phyloP scores from a whole-genome alignment of 1,284 basidiomycete genomes.

The Leccinum ponderosum region DNA sequence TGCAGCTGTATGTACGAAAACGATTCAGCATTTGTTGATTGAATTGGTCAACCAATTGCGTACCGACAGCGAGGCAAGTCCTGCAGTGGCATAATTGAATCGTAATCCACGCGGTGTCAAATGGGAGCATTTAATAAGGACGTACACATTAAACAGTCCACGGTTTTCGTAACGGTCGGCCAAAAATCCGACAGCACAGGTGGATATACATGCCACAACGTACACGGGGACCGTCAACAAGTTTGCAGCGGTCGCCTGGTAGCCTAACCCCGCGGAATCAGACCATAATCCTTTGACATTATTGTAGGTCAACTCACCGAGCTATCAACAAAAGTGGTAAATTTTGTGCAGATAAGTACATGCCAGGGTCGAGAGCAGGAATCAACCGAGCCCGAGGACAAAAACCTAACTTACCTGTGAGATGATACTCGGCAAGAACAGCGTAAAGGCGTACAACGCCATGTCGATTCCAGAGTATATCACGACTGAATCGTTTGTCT shows the following conservation, averaged over 20 bases:
- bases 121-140: conserved; percentile 4
- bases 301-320: conserved; percentile 41
- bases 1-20: conserved; percentile 33
- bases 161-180: conserved; percentile 62
- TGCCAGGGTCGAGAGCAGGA: not conserved
- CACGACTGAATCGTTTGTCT: conserved; percentile 41
- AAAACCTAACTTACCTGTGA: conserved; percentile 46
- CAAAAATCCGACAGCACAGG: conserved; percentile 60
- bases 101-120: not conserved
- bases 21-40: not conserved
- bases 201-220: conserved; percentile 61
- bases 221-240: conserved; percentile 72
- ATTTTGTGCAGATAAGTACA: not conserved
- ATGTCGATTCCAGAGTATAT: conserved; percentile 58
- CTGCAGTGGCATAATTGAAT: conserved; percentile 19
- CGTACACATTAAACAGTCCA: conserved; percentile 64
- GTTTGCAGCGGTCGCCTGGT: conserved; percentile 68
- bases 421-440: conserved; percentile 75
- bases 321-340: conserved; percentile 30
- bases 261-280: conserved; percentile 43
- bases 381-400: not conserved
- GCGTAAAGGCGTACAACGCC: conserved; percentile 70
- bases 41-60: conserved; percentile 1
- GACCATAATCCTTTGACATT: not conserved
- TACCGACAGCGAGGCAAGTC: conserved; percentile 41